Evolutionary conservation across 2,329 filamentous ascomycete genomes (phyloP).

Genomic region (Zymoseptoria passerinii): DNA sequence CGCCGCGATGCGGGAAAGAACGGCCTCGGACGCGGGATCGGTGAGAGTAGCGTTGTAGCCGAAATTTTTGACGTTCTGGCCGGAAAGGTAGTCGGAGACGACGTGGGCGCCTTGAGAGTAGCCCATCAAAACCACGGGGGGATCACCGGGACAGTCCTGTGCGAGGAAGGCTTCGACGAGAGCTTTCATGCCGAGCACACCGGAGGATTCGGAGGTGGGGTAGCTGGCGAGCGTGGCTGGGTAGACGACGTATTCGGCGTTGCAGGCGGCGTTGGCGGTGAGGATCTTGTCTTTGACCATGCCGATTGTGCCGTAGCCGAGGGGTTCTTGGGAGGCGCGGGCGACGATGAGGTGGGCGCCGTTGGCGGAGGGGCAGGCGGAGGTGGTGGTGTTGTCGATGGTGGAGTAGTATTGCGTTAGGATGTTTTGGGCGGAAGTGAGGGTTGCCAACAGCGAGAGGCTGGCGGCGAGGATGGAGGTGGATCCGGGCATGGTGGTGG

Average conservation of each 20-base stretch:
- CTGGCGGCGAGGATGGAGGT: background rate
- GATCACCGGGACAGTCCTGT: slow-evolving; percentile 8
- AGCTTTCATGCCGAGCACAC: slow-evolving; percentile 8
- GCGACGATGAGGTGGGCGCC: slow-evolving; percentile 18
- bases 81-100: slow-evolving; percentile 10
- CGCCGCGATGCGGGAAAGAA: slow-evolving; percentile 8
- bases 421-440: background rate
- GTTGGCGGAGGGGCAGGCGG: slow-evolving; percentile 8
- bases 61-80: slow-evolving; percentile 10
- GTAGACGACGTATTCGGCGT: slow-evolving; percentile 14
- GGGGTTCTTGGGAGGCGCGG: slow-evolving; percentile 12
- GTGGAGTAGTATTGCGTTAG: slow-evolving; percentile 1
- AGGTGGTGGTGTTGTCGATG: slow-evolving; percentile 10
- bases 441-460: background rate
- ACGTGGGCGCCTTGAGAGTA: slow-evolving; percentile 21
- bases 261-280: slow-evolving; percentile 5
- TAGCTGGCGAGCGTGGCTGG: slow-evolving; percentile 15
- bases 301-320: slow-evolving; percentile 14
- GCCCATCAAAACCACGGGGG: slow-evolving; percentile 14
- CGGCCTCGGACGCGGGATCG: slow-evolving; percentile 7
- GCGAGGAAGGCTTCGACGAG: slow-evolving; percentile 9
- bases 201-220: slow-evolving; percentile 13
- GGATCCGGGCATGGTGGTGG: background rate
- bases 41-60: slow-evolving; percentile 8
- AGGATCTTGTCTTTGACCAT: slow-evolving; percentile 12